Conservation (phyloP, 2,329 filamentous ascomycete genomes). For the Achaetomium macrosporum region DNA sequence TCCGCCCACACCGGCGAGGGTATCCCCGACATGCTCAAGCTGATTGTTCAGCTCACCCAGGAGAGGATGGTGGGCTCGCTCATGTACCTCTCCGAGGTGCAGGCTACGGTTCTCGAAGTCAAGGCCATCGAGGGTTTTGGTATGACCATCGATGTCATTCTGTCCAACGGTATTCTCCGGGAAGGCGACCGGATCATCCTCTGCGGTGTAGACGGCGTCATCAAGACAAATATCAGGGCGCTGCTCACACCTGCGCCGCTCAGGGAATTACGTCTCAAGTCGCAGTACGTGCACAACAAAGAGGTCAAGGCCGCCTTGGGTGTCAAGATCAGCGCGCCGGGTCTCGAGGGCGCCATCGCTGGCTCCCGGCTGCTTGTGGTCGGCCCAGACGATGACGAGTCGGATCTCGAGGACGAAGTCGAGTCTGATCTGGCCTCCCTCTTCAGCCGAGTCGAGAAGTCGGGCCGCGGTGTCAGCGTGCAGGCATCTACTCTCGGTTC, state of each 20-base stretch:
- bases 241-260: slow-evolving; percentile 88
- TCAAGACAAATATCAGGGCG: slow-evolving; percentile 90
- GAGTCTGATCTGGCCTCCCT: slow-evolving; percentile 90
- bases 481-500: slow-evolving; percentile 97
- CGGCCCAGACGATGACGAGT: slow-evolving; percentile 91
- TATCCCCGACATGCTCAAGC: slow-evolving; percentile 97
- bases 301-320: slow-evolving; percentile 96
- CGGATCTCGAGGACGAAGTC: slow-evolving; percentile 93
- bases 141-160: slow-evolving; percentile 95
- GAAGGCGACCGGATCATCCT: slow-evolving; percentile 94
- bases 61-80: slow-evolving; percentile 95
- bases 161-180: slow-evolving; percentile 89
- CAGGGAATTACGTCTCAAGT: slow-evolving; percentile 92
- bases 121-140: slow-evolving; percentile 99
- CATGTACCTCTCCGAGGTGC: slow-evolving; percentile 97
- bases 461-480: slow-evolving; percentile 90
- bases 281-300: slow-evolving; percentile 96
- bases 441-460: slow-evolving; percentile 85
- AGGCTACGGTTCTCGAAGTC: slow-evolving; percentile 96
- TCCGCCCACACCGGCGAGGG: slow-evolving; percentile 98
- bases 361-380: slow-evolving; percentile 92
- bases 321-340: slow-evolving; percentile 97
- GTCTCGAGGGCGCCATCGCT: slow-evolving; percentile 91
- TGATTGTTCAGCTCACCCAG: slow-evolving; percentile 86
- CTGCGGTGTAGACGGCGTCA: slow-evolving; percentile 94